Base-by-base conservation (phyloP, 345 rosid species). In the Heritiera littoralis region DNA sequence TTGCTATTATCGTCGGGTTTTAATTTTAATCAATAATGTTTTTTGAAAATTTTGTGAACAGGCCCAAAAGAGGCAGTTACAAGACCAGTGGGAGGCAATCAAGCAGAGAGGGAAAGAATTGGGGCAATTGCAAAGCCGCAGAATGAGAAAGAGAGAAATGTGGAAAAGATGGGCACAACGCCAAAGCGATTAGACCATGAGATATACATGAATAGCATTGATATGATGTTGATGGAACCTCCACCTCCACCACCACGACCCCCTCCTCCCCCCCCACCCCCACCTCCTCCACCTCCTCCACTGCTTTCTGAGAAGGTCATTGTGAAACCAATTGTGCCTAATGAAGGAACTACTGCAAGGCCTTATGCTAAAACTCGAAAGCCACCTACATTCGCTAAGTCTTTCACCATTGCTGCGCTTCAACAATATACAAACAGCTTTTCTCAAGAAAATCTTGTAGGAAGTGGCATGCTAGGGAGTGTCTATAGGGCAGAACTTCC, bases 391-490 rank as follows among this genome's bases (percentile, higher is more conserved):
- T 91, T 95, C 82, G 98, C 94, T 49, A 93, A 83, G 86, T 86
- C 89, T 79, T 97, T 90, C 80, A 90, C 92, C 75, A 92, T 97
- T 77, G 99, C 99, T 59, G 88, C 91, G 68, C 99, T 97, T 88
- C 99, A 97, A 80, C 98, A 92, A 79, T 93, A 86, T 78, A 97
- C 99, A 40, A 92, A 92, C 72, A 97, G 99, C 90, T 97, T 97
- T 86, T 89, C 98, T 81, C 97, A 87, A 84, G 98, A 94, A 74
- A 97, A 93, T 85, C 85, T 90, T 66, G 83, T 97, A 43, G 98
- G 98, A 77, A 82, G 85, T 5, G 99, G 99, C 79, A 97, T 92
- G 98, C 93, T 97, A 49, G 99, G 99, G 58, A 91, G 80, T 84
- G 98, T 97, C 78, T 97, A 94, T 71, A 87, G 89, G 80, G 99